phyloP scores from a whole-genome alignment of 768 basidiomycete genomes.

The Suillus subalutaceus region DNA sequence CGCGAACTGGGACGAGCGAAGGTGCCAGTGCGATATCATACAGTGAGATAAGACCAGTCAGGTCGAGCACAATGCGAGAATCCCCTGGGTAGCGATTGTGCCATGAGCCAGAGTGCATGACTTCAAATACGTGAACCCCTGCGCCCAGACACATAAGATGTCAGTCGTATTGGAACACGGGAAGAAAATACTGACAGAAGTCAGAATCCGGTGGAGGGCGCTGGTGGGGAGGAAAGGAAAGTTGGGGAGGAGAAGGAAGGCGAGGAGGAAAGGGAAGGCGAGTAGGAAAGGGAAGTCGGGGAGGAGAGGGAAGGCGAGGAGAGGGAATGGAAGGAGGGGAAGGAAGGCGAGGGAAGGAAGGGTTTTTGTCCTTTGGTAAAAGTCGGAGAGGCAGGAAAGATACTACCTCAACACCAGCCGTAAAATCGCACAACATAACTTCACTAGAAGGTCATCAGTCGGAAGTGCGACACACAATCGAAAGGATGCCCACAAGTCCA shows the following conservation, averaged over 20 bases:
- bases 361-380: not conserved
- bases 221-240: no score
- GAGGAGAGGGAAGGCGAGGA: not conserved
- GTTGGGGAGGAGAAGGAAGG: no score
- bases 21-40: conserved; percentile 28
- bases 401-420: conserved; percentile 38
- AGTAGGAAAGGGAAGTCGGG: no score
- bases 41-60: conserved; percentile 27
- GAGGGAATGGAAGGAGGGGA: no score
- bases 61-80: conserved; percentile 25
- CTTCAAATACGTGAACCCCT: conserved; percentile 14
- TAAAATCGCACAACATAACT: conserved; percentile 52
- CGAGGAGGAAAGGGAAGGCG: no score
- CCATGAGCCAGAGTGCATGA: conserved; percentile 24
- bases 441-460: conserved; percentile 35
- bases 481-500: conserved; percentile 45
- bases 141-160: not conserved
- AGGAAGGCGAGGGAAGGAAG: not conserved
- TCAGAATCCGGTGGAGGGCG: not conserved
- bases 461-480: not conserved
- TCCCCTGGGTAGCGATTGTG: conserved; percentile 30
- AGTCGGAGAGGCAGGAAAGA: conserved; percentile 39
- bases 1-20: conserved; percentile 19
- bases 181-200: not conserved
- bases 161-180: not conserved